phyloP scores from a whole-genome alignment of 192 early-diverging fungal genomes.

The Backusella parvicylindrica region DNA sequence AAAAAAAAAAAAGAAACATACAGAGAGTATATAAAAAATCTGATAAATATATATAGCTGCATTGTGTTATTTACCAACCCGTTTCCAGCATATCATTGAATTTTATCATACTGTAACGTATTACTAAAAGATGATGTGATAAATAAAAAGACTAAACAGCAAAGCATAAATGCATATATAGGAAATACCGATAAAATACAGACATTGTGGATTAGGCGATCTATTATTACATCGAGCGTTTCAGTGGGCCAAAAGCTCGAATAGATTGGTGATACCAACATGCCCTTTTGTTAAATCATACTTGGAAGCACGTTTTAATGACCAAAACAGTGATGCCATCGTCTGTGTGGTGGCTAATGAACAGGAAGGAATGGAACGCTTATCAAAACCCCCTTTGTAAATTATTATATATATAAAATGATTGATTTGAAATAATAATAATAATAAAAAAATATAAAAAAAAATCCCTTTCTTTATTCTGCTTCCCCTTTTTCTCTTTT shows the following conservation, averaged over 20 bases:
- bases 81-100: background rate
- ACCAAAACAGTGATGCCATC: background rate
- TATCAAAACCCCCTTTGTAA: background rate
- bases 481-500: conserved; percentile 1
- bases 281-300: conserved; percentile 24
- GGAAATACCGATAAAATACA: conserved; percentile 21
- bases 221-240: conserved; percentile 7
- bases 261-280: conserved; percentile 17
- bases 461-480: background rate
- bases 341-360: background rate
- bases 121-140: background rate
- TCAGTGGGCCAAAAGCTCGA: conserved; percentile 12
- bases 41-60: background rate
- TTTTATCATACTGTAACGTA: conserved; percentile 15
- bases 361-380: conserved; percentile 10
- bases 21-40: background rate
- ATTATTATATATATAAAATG: background rate
- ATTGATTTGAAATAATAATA: background rate
- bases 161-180: background rate
- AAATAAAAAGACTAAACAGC: background rate
- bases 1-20: background rate
- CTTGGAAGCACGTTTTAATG: conserved; percentile 12
- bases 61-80: conserved; percentile 11
- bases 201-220: conserved; percentile 19
- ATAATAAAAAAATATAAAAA: too few species aligned